Evolutionary conservation across 495 filamentous ascomycete genomes (phyloP), one percentile per base, ranked within the genome.

Genomic region (Penicillium alfredii): DNA sequence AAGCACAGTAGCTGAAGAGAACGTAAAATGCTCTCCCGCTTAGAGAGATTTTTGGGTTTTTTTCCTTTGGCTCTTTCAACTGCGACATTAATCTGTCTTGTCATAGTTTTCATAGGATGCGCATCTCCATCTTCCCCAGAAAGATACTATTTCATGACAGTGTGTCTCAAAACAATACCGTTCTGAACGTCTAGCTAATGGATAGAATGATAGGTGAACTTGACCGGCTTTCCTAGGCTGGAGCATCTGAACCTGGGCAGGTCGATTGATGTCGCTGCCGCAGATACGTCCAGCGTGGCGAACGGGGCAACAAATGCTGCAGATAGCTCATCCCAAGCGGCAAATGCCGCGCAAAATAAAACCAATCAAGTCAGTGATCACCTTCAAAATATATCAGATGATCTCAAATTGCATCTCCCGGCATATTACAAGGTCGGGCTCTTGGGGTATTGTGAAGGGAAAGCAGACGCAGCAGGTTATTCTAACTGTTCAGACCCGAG

Each of bases 91-190:
- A 13, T 30, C 20, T 40, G 29, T 32, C 30, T 40, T 5, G 19
- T 18, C 11, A 12, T 40, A 8, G 21, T 40, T 5, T 40, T 40
- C 21, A 22, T 28, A 9, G 20, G 38, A 25, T 40, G 38, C 17
- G 16, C 30, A 3, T 33, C 38, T 6, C 13, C 38, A 22, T 33
- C 38, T 7, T 17, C 38, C 27, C 26, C 29, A 9, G 13, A 6
- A 15, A 14, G 25, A n/a, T 18, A 33, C 4, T 40, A 40, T 28
- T 40, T 40, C 22, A 10, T 40, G 3, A 40, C 20, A 30, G 38
- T 33, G 31, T 9, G 30, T 14, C 8, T 7, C 11, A 4, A 33
- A 17, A 5, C 6, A 14, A 17, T 17, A 33, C 2, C 11, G 4
- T n/a, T n/a, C 4, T 20, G 2, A 33, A 8, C 10, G 8, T n/a